These are phyloP conservation scores for Blastobotrys malaysiensis DNA, from an alignment of 1,139 yeast species.

Conservation along the genomic window DNA sequence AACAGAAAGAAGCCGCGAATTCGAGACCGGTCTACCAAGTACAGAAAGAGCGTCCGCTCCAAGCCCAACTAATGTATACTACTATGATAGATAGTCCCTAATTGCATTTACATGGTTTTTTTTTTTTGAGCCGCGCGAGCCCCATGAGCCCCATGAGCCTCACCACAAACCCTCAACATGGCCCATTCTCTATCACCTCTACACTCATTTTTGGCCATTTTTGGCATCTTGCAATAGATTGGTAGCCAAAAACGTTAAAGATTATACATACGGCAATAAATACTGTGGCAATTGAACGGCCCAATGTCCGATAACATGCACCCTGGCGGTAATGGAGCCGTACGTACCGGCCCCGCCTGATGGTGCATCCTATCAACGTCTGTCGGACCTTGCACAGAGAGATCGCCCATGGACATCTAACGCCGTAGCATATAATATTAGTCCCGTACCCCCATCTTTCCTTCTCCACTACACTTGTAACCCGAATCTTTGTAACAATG, in stretches of 20 bases:
- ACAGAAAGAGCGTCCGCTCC: constrained; percentile 33
- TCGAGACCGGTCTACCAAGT: constrained; percentile 60
- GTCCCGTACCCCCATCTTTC: not conserved
- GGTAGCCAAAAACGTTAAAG: too few species aligned
- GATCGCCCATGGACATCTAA: not conserved
- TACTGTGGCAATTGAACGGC: not conserved
- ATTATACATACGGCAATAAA: not conserved
- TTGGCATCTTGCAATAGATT: too few species aligned
- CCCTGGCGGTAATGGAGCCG: not conserved
- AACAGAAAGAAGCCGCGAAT: constrained; percentile 56
- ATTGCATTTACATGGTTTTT: too few species aligned
- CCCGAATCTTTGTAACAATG: not conserved
- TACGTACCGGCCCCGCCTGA: not conserved
- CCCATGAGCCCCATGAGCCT: too few species aligned
- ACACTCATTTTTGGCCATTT: too few species aligned
- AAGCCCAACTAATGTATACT: constrained; percentile 1
- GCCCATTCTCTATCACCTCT: too few species aligned
- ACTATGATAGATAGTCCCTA: too few species aligned
- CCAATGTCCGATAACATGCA: not conserved
- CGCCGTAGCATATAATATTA: not conserved
- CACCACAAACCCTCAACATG: too few species aligned
- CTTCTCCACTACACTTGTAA: too few species aligned
- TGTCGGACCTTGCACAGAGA: not conserved
- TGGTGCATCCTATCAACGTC: not conserved
- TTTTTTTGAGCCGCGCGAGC: too few species aligned